Conservation (phyloP, 352 stramenopile genomes). For the Phytophthora palmivora region DNA sequence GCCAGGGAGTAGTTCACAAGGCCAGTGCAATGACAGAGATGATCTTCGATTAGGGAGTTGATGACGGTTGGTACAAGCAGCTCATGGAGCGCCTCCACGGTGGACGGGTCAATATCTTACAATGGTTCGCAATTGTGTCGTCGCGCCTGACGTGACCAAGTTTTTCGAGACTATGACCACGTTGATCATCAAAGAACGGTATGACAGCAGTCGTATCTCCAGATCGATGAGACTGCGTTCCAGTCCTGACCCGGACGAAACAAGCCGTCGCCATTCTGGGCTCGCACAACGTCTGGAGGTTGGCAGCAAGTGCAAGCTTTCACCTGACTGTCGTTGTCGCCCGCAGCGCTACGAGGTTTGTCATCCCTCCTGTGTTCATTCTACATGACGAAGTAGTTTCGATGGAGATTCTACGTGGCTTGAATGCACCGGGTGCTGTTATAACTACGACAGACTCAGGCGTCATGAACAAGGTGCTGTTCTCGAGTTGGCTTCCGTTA, state of each 20-base stretch:
- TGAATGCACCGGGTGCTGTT: background rate
- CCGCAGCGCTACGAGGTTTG: slow-evolving; percentile 12
- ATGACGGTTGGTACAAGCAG: background rate
- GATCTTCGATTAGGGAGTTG: background rate
- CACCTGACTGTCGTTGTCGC: slow-evolving; percentile 46
- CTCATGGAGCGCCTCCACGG: background rate
- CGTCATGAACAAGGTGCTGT: slow-evolving; percentile 26
- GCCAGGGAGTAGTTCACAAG: background rate
- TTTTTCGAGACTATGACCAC: background rate
- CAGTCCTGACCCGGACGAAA: slow-evolving; percentile 5
- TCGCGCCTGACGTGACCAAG: background rate
- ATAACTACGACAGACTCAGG: slow-evolving; percentile 25
- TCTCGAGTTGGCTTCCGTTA: slow-evolving; percentile 15
- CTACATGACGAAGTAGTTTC: background rate
- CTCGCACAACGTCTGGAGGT: slow-evolving; percentile 32
- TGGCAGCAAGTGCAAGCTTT: slow-evolving; percentile 16
- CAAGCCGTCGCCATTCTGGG: slow-evolving; percentile 24
- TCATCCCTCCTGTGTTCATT: slow-evolving; percentile 1
- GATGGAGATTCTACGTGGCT: background rate
- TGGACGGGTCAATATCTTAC: background rate
- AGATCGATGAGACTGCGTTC: slow-evolving; percentile 43
- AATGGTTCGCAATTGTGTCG: background rate
- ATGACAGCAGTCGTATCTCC: slow-evolving; percentile 10
- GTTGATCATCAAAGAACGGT: background rate
- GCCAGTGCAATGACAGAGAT: background rate